A percentile compares a stretch with the other conserved stretches of the same genome.
phyloP scores from a whole-genome alignment of 2,329 filamentous ascomycete species.

The Cercospora sp. region DNA sequence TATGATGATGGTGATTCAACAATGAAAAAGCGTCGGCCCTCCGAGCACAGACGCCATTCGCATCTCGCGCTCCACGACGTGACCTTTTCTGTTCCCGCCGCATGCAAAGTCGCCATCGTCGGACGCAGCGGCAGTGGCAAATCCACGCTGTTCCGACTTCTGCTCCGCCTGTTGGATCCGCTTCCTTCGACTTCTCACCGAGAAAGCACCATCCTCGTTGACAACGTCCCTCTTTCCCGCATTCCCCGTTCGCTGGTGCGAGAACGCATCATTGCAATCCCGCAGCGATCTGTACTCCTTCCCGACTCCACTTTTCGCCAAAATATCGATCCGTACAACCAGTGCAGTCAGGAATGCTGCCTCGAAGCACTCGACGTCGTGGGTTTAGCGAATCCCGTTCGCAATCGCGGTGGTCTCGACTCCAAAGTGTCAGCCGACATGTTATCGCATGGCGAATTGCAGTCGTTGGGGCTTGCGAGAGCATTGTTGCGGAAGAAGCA shows the following conservation, averaged over 20 bases:
- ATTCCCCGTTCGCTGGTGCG: not conserved
- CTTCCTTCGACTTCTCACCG: not conserved
- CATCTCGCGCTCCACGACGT: not conserved
- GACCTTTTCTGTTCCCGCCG: not conserved
- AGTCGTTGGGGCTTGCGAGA: not conserved
- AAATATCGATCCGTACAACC: not conserved
- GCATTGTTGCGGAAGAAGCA: not conserved
- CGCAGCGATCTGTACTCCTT: not conserved
- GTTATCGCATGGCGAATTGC: not conserved
- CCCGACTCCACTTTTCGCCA: not conserved
- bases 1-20: not conserved
- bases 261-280: not conserved
- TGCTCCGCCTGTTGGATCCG: not conserved
- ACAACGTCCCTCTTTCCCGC: not conserved
- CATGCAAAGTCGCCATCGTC: not conserved
- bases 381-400: not conserved
- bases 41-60: not conserved
- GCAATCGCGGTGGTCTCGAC: not conserved
- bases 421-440: not conserved
- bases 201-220: not conserved
- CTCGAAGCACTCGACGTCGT: not conserved
- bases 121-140: conserved; percentile 2
- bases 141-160: not conserved
- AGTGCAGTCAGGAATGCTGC: not conserved
- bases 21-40: not conserved